Base-by-base conservation (phyloP, 139 green algal genomes). In the Closterium sp. region DNA sequence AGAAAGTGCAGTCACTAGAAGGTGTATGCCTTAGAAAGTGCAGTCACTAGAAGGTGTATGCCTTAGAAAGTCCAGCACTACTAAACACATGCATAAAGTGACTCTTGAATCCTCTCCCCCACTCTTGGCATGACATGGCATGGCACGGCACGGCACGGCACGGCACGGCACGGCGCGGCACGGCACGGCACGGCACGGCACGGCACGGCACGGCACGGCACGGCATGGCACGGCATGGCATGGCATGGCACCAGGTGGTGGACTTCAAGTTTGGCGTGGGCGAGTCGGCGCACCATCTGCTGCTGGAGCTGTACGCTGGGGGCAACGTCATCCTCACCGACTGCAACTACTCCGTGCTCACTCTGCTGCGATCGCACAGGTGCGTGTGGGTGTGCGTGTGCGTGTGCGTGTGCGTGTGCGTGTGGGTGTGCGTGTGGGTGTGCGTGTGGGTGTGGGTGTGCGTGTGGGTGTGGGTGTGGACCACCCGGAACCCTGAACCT, bases 311-410 rank as follows among this genome's bases (percentile, higher is more conserved):
- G 85, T 99, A 99, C 92, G 96, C 97, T 2, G 96, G 98, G 95
- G 98, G 98, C 16, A 99, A 99, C 93, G 92, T 99, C 5, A 95
- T 99, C 43, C 94, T 99, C 36, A 97, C 96, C 0, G 97, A 99
- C 93, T 32, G 33, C 32, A 94, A 96, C 30, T 99, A 98, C 92
- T 93, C 97, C 90, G 96, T 99, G 76, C 94, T 99, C 5, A 98
- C 97, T 31, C 95, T 99, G 92, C 96, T 99, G 92, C 95, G 98
- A 33, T 97, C 96, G 0, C 97, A 99, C 95, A 84, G 91, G 90
- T 92, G 5, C 81, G 28, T 85, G 81, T 28, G 23, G 7, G 16
- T 12, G 4, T 84, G 69, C 69, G 69, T 7, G 69, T 84, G 5
- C 16, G 64, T 83, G 12, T 83, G 64, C 16, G 64, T 83, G 64